phyloP scores from a whole-genome alignment of 805 yeast species.

The Candida boleticola region DNA sequence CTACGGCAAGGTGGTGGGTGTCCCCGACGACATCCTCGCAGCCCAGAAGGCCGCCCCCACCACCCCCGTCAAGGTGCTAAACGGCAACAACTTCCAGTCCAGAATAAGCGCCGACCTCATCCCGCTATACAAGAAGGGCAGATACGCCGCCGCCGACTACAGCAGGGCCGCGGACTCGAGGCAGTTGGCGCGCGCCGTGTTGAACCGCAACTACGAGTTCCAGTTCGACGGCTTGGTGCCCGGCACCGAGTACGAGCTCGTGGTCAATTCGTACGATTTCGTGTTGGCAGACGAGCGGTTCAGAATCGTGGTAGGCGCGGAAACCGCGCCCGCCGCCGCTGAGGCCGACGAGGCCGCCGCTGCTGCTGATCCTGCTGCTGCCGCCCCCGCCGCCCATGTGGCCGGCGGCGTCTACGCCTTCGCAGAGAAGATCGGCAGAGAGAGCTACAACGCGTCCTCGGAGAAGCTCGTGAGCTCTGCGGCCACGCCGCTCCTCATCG shows the following conservation, averaged over 20 bases:
- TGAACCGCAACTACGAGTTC: slow-evolving; percentile 27
- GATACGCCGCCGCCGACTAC: background rate
- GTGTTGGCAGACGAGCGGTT: slow-evolving; percentile 22
- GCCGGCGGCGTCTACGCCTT: slow-evolving; percentile 15
- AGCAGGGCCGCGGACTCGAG: background rate
- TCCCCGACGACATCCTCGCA: slow-evolving; percentile 18
- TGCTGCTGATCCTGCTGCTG: background rate
- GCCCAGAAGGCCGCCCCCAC: slow-evolving; percentile 1
- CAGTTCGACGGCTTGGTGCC: slow-evolving; percentile 16
- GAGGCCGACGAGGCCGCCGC: background rate
- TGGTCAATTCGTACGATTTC: slow-evolving; percentile 37
- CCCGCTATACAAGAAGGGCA: slow-evolving; percentile 3
- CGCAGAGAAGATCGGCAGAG: slow-evolving; percentile 18
- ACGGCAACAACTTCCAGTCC: slow-evolving; percentile 34
- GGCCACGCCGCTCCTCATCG: slow-evolving; percentile 20
- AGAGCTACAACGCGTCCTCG: slow-evolving; percentile 18
- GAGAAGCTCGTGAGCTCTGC: slow-evolving; percentile 10
- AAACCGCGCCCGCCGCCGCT: background rate
- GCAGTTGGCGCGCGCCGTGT: background rate
- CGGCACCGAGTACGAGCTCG: slow-evolving; percentile 33
- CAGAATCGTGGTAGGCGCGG: slow-evolving; percentile 20
- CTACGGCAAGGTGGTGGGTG: slow-evolving; percentile 4
- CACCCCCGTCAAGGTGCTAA: slow-evolving; percentile 19
- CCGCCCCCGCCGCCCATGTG: background rate
- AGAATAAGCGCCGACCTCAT: slow-evolving; percentile 27